Evolutionary conservation across 179 eudicot genomes (phyloP), one percentile per base, ranked within the genome.

Genomic region (Amaranthus tricolor): DNA sequence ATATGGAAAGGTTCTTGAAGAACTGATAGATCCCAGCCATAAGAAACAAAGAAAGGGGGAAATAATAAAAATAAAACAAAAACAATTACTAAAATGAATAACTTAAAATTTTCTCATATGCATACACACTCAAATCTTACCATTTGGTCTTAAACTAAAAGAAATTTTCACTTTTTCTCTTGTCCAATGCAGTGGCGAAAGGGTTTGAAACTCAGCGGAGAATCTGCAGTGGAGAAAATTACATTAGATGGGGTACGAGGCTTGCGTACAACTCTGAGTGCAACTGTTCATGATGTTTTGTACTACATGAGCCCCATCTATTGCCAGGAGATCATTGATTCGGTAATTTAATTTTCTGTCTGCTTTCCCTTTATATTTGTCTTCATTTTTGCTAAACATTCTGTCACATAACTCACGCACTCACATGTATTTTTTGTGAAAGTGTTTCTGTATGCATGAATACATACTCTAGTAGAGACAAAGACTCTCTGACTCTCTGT

Each of bases 261-360:
- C 54, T 77, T 95, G 83, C 94, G 99, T 56, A 89, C 91, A 45
- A 88, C 84, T 68, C 80, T 95, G 71, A 93, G 99, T 85, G 99
- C 98, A 54, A 95, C 99, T 20, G 98, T 86, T 83, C 99, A 95
- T 83, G 99, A 95, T 84, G 92, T 95, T 44, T 82, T 95, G 76
- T 95, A 93, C 80, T 95, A 95, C 89, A 93, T 95, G 99, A 95
- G 99, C 85, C 99, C 99, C 53, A 91, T 95, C 78, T 91, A 95
- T 80, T 95, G 99, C 87, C 99, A 95, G 86, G 94, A 85, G 79
- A 95, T 95, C 67, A 88, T 91, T 69, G 85, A 95, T 86, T 91
- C 99, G 89, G 99, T 95, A 89, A 57, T 77, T 43, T 67, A 14
- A 6, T 74, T 59, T 65, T 81, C 71, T 72, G 20, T 54, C 31